Evolutionary conservation across 2,329 filamentous ascomycete genomes (phyloP), one percentile per base, ranked within the genome.

Genomic region (Chaetomium olivaceum): DNA sequence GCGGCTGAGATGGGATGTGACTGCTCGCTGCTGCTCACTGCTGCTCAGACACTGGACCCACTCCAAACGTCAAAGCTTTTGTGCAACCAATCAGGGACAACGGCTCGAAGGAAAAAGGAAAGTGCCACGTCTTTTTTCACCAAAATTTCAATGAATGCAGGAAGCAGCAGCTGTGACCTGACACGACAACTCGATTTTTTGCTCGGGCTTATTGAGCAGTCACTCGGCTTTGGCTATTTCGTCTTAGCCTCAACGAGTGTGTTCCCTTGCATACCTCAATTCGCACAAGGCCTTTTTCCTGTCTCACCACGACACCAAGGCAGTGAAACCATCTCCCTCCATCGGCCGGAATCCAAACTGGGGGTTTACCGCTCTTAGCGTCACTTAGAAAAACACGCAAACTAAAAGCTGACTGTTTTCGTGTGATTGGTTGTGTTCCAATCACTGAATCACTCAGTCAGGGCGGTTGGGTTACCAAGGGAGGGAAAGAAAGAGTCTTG

Each of bases 1-100:
- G 58, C 62, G 62, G 63, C 59, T 65, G 64, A 59, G 55, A 65
- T 43, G 43, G 43, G 58, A 61, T 23, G 12, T 9, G 36, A 48
- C 9, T 3, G 8, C 43, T 27, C 3, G 31, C 36, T 43, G 36
- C 33, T 16, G 33, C 11, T 39, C 33, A 39, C 11, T 16, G 33
- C 36, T 43, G 12, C 36, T 43, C 36, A 43, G 36, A 43, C 36
- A 43, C 14, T 19, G 36, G 63, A 27, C 55, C 64, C 59, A 60
- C 48, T 11, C 48, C 14, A 6, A 48, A 33, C 63, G 59, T 62
- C 54, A 55, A 62, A 58, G 64, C 55, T 61, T 31, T 57, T 46
- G 54, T 27, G 21, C 21, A 19, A 50, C 63, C 63, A 62, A 65
- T 62, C 59, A 62, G 3, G 9, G n/a, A 23, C 59, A 7, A n/a